Conservation (phyloP, 768 basidiomycete species). For the Coprinellus aureogranulatus region DNA sequence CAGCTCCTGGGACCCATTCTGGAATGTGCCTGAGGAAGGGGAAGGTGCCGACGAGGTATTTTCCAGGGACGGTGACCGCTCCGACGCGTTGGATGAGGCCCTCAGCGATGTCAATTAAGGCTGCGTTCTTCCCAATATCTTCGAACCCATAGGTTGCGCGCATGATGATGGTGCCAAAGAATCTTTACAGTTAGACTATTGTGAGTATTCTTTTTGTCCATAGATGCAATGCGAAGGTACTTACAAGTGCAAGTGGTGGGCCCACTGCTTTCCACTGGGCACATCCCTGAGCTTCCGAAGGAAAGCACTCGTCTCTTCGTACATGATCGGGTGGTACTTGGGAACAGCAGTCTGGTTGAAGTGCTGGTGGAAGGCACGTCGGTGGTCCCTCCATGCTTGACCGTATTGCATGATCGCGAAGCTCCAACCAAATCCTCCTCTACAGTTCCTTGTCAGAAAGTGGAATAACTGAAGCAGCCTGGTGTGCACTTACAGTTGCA, state of each 20-base stretch:
- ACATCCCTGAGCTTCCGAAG: not conserved
- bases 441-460: no score
- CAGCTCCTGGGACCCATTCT: slow-evolving; percentile 34
- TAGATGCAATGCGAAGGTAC: not conserved
- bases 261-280: not conserved
- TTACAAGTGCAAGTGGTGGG: not conserved
- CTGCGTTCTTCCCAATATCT: slow-evolving; percentile 19
- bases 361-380: slow-evolving; percentile 23
- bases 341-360: slow-evolving; percentile 18
- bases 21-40: slow-evolving; percentile 28
- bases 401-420: slow-evolving; percentile 21
- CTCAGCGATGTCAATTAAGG: slow-evolving; percentile 24
- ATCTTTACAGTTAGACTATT: not conserved
- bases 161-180: slow-evolving; percentile 15
- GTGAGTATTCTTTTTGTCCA: not conserved
- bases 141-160: slow-evolving; percentile 27
- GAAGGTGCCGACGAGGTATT: slow-evolving; percentile 8
- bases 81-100: slow-evolving; percentile 10
- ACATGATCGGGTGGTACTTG: slow-evolving; percentile 15
- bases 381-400: slow-evolving; percentile 18
- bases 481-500: not conserved
- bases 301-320: not conserved
- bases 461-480: no score
- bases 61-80: slow-evolving; percentile 18
- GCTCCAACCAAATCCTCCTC: slow-evolving; percentile 2